phyloP scores from a whole-genome alignment of 2,329 filamentous ascomycete genomes.

The Trichophyton benhamiae region DNA sequence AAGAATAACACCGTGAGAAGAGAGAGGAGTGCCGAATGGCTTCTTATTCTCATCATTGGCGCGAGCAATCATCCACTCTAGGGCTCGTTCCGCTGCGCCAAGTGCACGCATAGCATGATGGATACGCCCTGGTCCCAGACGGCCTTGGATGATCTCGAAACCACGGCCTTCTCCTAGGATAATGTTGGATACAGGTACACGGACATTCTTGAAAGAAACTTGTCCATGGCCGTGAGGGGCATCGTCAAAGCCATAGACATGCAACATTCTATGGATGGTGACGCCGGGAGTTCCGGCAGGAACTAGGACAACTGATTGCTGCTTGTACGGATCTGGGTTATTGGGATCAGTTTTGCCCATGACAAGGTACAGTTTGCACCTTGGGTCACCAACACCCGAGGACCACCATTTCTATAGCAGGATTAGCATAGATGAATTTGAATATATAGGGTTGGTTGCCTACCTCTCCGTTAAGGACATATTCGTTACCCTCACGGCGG shows the following conservation, averaged over 20 bases:
- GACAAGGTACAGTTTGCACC: constrained; percentile 87
- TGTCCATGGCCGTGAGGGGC: constrained; percentile 97
- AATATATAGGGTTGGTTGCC: constrained; percentile 17
- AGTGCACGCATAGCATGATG: constrained; percentile 97
- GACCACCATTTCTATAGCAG: constrained; percentile 88
- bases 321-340: constrained; percentile 67
- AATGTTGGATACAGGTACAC: constrained; percentile 70
- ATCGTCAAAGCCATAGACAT: constrained; percentile 91
- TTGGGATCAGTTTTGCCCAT: constrained; percentile 82
- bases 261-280: constrained; percentile 86
- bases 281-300: constrained; percentile 70
- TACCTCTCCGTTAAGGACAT: constrained; percentile 78
- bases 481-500: constrained; percentile 69
- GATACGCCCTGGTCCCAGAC: constrained; percentile 87
- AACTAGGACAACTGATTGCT: constrained; percentile 88
- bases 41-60: constrained; percentile 87
- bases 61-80: constrained; percentile 89
- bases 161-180: constrained; percentile 87
- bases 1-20: constrained; percentile 84
- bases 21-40: constrained; percentile 77
- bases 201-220: constrained; percentile 77
- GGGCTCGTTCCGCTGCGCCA: constrained; percentile 75
- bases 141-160: constrained; percentile 97
- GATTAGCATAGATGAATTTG: constrained; percentile 12
- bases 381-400: constrained; percentile 81